Percentiles rank a stretch among this genome's conserved stretches.
Evolutionary conservation across 176 grass and related monocot species (phyloP).

Genomic region (Secale cereale): DNA sequence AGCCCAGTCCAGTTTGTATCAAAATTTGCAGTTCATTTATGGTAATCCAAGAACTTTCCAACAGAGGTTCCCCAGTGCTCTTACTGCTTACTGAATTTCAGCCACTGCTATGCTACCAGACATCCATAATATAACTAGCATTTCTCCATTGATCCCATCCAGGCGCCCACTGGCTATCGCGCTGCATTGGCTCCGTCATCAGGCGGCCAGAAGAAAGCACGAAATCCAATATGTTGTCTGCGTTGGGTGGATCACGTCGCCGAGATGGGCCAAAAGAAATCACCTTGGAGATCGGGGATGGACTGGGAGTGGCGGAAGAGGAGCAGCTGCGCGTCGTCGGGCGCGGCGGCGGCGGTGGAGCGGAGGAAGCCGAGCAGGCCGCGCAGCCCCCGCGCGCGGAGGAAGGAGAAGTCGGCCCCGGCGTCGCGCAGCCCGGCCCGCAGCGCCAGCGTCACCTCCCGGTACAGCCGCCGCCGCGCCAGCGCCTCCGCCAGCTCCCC

Average conservation of each 20-base stretch:
- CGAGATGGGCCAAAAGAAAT: not conserved
- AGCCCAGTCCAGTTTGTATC: not conserved
- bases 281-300: slow-evolving; percentile 89
- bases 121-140: not conserved
- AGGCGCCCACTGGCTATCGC: not conserved
- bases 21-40: not conserved
- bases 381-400: slow-evolving; percentile 68
- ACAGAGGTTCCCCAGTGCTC: not conserved
- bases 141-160: not conserved
- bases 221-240: not conserved
- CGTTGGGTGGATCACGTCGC: slow-evolving; percentile 18
- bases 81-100: not conserved
- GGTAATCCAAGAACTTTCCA: not conserved
- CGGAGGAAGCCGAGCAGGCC: slow-evolving; percentile 72
- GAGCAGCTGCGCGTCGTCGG: slow-evolving; percentile 53
- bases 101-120: not conserved
- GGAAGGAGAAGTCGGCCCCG: slow-evolving; percentile 90
- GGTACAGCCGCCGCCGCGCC: slow-evolving; percentile 65
- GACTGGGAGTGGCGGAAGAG: slow-evolving; percentile 93
- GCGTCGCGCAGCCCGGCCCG: slow-evolving; percentile 82
- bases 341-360: slow-evolving; percentile 50
- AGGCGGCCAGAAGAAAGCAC: not conserved
- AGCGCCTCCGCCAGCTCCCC: slow-evolving; percentile 57
- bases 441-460: slow-evolving; percentile 93
- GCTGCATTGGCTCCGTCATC: not conserved